These are phyloP conservation scores for Phytopythium vexans DNA, from an alignment of 352 stramenopile genomes.

Conservation along the genomic window DNA sequence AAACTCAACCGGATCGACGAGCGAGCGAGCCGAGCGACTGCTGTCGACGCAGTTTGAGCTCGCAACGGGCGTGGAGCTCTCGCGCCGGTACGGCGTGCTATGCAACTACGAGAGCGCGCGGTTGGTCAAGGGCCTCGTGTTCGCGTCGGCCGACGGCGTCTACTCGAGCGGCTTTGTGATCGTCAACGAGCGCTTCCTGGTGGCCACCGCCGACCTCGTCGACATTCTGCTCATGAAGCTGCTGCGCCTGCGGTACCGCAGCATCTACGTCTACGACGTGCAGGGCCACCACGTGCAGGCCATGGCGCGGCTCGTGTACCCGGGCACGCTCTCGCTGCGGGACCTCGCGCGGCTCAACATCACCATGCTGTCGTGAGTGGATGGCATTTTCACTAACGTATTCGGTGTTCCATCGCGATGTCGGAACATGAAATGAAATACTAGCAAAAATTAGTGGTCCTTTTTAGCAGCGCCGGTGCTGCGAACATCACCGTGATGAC, in stretches of 20 bases:
- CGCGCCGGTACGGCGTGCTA: slow-evolving; percentile 23
- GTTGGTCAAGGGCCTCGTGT: slow-evolving; percentile 39
- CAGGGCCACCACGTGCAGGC: slow-evolving; percentile 4
- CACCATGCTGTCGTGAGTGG: slow-evolving; percentile 16
- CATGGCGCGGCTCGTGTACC: slow-evolving; percentile 33
- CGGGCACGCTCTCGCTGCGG: slow-evolving; percentile 20
- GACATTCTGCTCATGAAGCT: slow-evolving; percentile 45
- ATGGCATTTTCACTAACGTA: too few species aligned
- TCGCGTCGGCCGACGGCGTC: slow-evolving; percentile 40
- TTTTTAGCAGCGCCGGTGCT: too few species aligned
- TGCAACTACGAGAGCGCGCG: slow-evolving; percentile 40
- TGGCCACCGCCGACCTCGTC: slow-evolving; percentile 34
- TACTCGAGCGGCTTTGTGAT: slow-evolving; percentile 60
- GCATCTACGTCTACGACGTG: slow-evolving; percentile 42
- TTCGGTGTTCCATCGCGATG: too few species aligned
- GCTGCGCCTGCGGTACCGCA: slow-evolving; percentile 24
- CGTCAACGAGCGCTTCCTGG: slow-evolving; percentile 40
- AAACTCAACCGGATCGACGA: too few species aligned
- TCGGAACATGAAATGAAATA: too few species aligned
- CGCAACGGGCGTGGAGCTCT: slow-evolving; percentile 1
- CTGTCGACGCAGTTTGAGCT: slow-evolving; percentile 6
- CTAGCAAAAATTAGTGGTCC: too few species aligned
- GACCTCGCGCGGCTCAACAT: slow-evolving; percentile 30
- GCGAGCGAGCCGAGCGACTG: too few species aligned
- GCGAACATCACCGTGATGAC: too few species aligned